Conservation (phyloP, 352 stramenopile species). For the Paralagenidium karlingii region DNA sequence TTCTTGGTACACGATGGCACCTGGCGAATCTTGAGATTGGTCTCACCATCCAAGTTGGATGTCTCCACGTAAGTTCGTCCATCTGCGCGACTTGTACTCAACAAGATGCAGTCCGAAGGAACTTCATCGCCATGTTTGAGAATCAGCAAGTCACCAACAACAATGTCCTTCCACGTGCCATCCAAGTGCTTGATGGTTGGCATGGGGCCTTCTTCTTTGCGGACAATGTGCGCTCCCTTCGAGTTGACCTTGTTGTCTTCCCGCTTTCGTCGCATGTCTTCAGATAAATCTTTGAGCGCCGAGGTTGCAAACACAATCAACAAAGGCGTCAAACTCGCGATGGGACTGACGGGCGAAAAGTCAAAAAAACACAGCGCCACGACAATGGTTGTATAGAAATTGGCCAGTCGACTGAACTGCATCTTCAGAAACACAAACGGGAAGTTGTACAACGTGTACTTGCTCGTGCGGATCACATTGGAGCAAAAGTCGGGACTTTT, state of each 20-base stretch:
- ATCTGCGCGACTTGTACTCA: constrained; percentile 61
- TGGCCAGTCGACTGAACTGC: constrained; percentile 83
- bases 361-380: constrained; percentile 83
- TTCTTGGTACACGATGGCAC: constrained; percentile 67
- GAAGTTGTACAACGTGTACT: constrained; percentile 88
- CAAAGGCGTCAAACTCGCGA: constrained; percentile 71
- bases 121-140: constrained; percentile 75
- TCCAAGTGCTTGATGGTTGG: constrained; percentile 54
- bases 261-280: constrained; percentile 71
- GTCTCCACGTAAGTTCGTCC: constrained; percentile 80
- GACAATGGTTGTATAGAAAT: constrained; percentile 83
- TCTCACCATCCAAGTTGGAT: constrained; percentile 80
- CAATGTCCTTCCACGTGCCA: constrained; percentile 71
- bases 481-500: constrained; percentile 27
- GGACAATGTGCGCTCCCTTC: constrained; percentile 61
- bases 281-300: constrained; percentile 73
- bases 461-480: constrained; percentile 79
- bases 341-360: constrained; percentile 74
- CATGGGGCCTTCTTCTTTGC: constrained; percentile 18
- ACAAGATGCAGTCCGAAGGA: constrained; percentile 65
- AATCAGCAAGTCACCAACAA: constrained; percentile 71
- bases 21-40: constrained; percentile 80
- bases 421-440: constrained; percentile 83
- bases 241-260: constrained; percentile 68
- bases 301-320: constrained; percentile 85